phyloP scores from a whole-genome alignment of 257 asterid species.

The Haberlea rhodopensis region DNA sequence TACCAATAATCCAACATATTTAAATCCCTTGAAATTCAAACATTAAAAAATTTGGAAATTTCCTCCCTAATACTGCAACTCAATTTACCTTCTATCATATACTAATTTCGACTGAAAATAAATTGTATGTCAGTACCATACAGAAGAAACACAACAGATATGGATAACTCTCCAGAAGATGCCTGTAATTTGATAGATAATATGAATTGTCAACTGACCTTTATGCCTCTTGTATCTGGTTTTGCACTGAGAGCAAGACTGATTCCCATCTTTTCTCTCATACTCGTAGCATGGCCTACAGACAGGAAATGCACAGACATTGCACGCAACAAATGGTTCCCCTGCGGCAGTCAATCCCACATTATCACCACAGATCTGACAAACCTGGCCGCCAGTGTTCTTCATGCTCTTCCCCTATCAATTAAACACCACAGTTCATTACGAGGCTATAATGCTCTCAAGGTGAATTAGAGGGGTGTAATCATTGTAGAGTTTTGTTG shows the following conservation, averaged over 20 bases:
- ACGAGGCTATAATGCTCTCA: constrained; percentile 2
- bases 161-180: constrained; percentile 1
- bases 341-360: constrained; percentile 72
- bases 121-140: background rate
- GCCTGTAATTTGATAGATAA: constrained; percentile 5
- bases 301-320: constrained; percentile 90
- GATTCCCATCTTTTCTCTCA: constrained; percentile 96
- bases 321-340: constrained; percentile 87
- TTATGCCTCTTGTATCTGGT: constrained; percentile 91
- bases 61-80: constrained; percentile 16
- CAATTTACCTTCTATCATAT: background rate
- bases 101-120: background rate
- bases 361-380: constrained; percentile 95
- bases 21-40: constrained; percentile 3
- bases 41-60: constrained; percentile 7
- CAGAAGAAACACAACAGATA: constrained; percentile 1
- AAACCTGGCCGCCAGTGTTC: constrained; percentile 63
- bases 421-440: constrained; percentile 24
- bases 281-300: constrained; percentile 98
- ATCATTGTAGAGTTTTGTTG: too few species aligned
- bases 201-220: constrained; percentile 44
- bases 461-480: too few species aligned
- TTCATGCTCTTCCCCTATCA: constrained; percentile 79
- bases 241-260: constrained; percentile 98
- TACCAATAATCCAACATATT: background rate